A percentile compares a stretch with the other conserved stretches of the same genome.
Evolutionary conservation across 1,284 basidiomycete species (phyloP).

Genomic region (Fomitopsis betulina): DNA sequence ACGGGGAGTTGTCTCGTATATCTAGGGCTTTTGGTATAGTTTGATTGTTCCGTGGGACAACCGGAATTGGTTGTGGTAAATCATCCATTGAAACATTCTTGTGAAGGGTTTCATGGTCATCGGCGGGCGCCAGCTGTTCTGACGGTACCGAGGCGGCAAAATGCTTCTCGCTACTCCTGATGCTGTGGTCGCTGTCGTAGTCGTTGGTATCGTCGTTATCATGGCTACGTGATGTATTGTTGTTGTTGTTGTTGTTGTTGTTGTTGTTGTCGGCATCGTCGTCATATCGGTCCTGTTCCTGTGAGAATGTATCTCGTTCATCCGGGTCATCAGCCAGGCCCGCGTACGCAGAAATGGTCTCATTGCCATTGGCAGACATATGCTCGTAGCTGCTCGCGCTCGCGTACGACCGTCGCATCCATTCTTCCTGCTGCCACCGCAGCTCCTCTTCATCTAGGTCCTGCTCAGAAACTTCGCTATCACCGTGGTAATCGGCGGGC

Average conservation of each 20-base stretch:
- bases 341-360: slow-evolving; percentile 22
- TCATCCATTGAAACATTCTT: not conserved
- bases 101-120: not conserved
- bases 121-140: not conserved
- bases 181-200: not conserved
- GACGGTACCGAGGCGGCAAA: not conserved
- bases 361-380: slow-evolving; percentile 20
- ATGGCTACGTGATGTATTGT: not conserved
- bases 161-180: not conserved
- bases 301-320: slow-evolving; percentile 14
- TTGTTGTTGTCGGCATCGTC: slow-evolving; percentile 5
- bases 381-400: slow-evolving; percentile 24
- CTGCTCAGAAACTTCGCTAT: slow-evolving; percentile 21
- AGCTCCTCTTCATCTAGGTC: slow-evolving; percentile 34
- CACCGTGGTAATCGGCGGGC: slow-evolving; percentile 50
- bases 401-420: slow-evolving; percentile 31
- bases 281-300: slow-evolving; percentile 16
- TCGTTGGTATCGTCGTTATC: not conserved
- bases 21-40: not conserved
- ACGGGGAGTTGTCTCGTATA: not conserved
- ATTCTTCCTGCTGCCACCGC: slow-evolving; percentile 38
- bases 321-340: slow-evolving; percentile 11
- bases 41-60: not conserved
- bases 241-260: not conserved
- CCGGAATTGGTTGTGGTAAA: not conserved